Evolutionary conservation across 176 grass and related monocot genomes (phyloP).

Genomic region (Areca catechu): DNA sequence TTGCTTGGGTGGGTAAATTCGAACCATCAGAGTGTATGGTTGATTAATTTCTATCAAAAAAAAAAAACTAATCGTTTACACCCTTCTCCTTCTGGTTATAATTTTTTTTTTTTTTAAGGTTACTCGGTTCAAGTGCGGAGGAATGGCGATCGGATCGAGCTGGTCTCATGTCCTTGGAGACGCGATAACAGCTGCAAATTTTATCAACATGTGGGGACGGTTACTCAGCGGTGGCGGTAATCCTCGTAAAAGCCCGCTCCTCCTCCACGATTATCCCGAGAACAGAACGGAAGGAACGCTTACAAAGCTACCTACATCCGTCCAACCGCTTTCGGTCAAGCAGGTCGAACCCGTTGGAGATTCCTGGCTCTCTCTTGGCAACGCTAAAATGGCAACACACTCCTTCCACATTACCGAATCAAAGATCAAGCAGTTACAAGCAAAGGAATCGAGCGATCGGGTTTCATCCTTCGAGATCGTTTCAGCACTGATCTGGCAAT

Average conservation of each 20-base stretch:
- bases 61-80: no score
- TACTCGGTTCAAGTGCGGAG: slow-evolving; percentile 78
- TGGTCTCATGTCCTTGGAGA: slow-evolving; percentile 95
- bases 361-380: slow-evolving; percentile 43
- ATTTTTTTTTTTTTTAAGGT: slow-evolving; percentile 22
- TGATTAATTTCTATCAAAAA: no score
- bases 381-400: slow-evolving; percentile 52
- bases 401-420: slow-evolving; percentile 54
- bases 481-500: slow-evolving; percentile 61
- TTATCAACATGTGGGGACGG: slow-evolving; percentile 74
- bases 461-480: slow-evolving; percentile 55
- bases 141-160: slow-evolving; percentile 76
- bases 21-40: no score
- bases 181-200: slow-evolving; percentile 40
- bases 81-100: background rate
- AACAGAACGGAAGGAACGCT: slow-evolving; percentile 8
- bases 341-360: slow-evolving; percentile 52
- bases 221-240: slow-evolving; percentile 38
- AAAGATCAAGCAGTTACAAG: slow-evolving; percentile 27
- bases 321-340: slow-evolving; percentile 43
- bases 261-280: slow-evolving; percentile 1
- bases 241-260: background rate
- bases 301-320: background rate
- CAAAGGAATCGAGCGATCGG: background rate
- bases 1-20: no score